A percentile compares a stretch with the other conserved stretches of the same genome.
Conservation (phyloP, 148 eudicot species). For the Silene latifolia region DNA sequence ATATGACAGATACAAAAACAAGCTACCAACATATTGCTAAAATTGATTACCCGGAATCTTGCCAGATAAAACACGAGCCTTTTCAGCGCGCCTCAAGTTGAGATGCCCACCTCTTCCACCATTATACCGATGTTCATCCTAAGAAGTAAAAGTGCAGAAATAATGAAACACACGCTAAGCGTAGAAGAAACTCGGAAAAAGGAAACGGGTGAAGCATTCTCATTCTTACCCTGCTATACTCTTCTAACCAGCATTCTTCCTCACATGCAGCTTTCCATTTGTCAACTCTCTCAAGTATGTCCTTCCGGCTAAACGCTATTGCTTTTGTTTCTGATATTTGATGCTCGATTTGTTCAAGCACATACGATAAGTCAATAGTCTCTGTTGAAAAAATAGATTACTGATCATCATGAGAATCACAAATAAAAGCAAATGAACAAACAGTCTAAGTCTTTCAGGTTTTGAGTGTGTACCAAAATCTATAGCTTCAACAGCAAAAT, state of each 20-base stretch:
- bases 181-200: background rate
- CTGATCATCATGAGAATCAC: background rate
- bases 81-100: slow-evolving; percentile 78
- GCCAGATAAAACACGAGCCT: slow-evolving; percentile 60
- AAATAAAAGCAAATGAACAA: background rate
- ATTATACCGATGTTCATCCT: slow-evolving; percentile 84
- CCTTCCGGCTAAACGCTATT: slow-evolving; percentile 82
- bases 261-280: slow-evolving; percentile 88
- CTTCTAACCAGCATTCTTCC: slow-evolving; percentile 92
- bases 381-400: slow-evolving; percentile 36
- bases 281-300: slow-evolving; percentile 70
- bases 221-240: slow-evolving; percentile 59
- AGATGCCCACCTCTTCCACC: slow-evolving; percentile 89
- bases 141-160: slow-evolving; percentile 1
- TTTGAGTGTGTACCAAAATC: slow-evolving; percentile 51
- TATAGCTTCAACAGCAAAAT: slow-evolving; percentile 56
- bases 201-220: background rate
- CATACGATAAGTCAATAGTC: slow-evolving; percentile 43
- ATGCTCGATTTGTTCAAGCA: slow-evolving; percentile 62
- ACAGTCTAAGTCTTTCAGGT: background rate
- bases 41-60: slow-evolving; percentile 64
- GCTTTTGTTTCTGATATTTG: slow-evolving; percentile 70
- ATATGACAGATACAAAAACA: no score
- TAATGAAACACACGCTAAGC: background rate
- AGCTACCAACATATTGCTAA: no score